phyloP scores from a whole-genome alignment of 2,329 filamentous ascomycete species.

The Sporothrix sp. region DNA sequence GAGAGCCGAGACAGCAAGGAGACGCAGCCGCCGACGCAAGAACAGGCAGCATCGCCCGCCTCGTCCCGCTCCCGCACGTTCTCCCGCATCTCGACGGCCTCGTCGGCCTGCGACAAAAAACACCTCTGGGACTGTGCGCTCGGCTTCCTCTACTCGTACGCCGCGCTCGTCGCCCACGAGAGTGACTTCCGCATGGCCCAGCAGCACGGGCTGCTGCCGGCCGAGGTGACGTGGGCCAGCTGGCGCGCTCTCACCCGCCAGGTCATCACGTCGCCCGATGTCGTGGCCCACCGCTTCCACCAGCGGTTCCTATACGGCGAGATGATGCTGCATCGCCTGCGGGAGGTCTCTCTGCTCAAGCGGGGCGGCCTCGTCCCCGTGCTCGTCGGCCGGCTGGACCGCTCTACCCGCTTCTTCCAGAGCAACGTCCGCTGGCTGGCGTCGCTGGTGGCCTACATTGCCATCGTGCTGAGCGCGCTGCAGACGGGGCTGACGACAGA shows the following conservation, averaged over 20 bases:
- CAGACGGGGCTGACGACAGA: conserved; percentile 36
- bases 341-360: conserved; percentile 30
- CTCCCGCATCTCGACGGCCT: neutral
- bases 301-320: conserved; percentile 33
- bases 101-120: conserved; percentile 12
- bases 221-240: conserved; percentile 26
- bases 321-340: conserved; percentile 29
- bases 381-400: conserved; percentile 18
- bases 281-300: conserved; percentile 25
- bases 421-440: conserved; percentile 34
- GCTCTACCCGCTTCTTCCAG: conserved; percentile 32
- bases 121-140: conserved; percentile 23
- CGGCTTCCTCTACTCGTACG: conserved; percentile 32
- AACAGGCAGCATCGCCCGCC: neutral
- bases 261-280: conserved; percentile 23
- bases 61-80: neutral
- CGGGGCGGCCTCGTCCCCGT: conserved; percentile 19
- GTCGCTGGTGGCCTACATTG: conserved; percentile 32
- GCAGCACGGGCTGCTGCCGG: conserved; percentile 27
- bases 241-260: conserved; percentile 29
- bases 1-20: neutral
- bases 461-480: conserved; percentile 39
- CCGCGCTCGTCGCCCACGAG: conserved; percentile 26
- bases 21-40: neutral
- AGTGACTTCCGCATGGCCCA: conserved; percentile 32